These are phyloP conservation scores for Trametes meyenii DNA, from an alignment of 768 basidiomycete genomes.

Conservation along the genomic window DNA sequence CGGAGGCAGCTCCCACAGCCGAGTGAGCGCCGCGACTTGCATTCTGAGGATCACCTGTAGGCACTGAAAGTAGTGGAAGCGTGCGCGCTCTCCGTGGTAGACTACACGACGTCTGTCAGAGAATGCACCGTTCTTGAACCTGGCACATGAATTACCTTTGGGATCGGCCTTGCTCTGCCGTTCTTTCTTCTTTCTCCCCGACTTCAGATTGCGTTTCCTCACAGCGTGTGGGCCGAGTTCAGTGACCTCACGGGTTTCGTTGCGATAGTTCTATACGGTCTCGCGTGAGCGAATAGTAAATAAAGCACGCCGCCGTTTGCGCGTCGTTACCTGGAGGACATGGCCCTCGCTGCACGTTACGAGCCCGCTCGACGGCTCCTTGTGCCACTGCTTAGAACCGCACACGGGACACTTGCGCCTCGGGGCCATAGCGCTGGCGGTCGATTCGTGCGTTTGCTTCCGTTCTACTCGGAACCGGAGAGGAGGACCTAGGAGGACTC, in stretches of 20 bases:
- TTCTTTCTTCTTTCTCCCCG: constrained; percentile 53
- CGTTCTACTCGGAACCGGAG: not conserved
- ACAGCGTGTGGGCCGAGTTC: constrained; percentile 63
- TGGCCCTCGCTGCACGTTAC: constrained; percentile 92
- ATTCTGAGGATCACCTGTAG: constrained; percentile 80
- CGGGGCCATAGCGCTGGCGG: constrained; percentile 51
- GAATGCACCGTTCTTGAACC: not conserved
- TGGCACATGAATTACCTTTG: constrained; percentile 47
- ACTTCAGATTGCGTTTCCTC: constrained; percentile 69
- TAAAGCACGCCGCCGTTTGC: not conserved
- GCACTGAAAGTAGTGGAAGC: constrained; percentile 82
- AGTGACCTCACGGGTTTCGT: constrained; percentile 74
- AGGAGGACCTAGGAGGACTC: not conserved
- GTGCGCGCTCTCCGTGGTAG: constrained; percentile 79
- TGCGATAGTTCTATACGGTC: constrained; percentile 69
- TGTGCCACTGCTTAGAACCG: constrained; percentile 86
- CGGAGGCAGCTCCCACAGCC: constrained; percentile 69
- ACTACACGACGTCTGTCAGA: constrained; percentile 47
- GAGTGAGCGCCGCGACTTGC: constrained; percentile 65
- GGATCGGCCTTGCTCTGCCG: constrained; percentile 57
- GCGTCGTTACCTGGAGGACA: constrained; percentile 70
- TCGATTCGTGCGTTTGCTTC: not conserved
- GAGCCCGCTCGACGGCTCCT: constrained; percentile 77
- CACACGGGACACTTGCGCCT: constrained; percentile 75
- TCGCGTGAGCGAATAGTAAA: not conserved